Conservation (phyloP, 768 basidiomycete species). For the Lenzites betulinus region DNA sequence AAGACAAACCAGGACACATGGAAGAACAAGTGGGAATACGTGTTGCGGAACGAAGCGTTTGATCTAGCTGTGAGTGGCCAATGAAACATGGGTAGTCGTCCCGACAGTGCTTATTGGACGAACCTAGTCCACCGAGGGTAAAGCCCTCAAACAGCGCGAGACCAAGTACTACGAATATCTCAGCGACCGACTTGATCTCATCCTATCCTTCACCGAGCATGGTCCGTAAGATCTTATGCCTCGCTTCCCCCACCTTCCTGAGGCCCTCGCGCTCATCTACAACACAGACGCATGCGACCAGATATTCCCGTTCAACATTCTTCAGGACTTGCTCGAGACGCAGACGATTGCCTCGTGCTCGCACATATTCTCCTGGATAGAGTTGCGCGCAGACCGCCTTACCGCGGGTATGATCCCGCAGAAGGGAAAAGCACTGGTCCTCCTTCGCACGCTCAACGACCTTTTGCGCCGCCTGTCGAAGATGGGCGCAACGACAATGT, state of each 20-base stretch:
- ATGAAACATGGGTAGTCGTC: background rate
- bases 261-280: background rate
- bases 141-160: slow-evolving; percentile 53
- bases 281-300: slow-evolving; percentile 73
- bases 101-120: background rate
- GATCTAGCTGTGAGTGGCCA: slow-evolving; percentile 61
- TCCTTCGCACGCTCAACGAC: slow-evolving; percentile 86
- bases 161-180: slow-evolving; percentile 63
- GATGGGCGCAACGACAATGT: slow-evolving; percentile 79
- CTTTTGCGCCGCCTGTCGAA: slow-evolving; percentile 85
- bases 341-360: slow-evolving; percentile 87
- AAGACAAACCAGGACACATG: slow-evolving; percentile 55
- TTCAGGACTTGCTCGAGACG: slow-evolving; percentile 82
- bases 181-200: slow-evolving; percentile 66
- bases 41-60: slow-evolving; percentile 72
- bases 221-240: slow-evolving; percentile 45
- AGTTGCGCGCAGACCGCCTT: slow-evolving; percentile 65
- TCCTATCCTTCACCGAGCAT: slow-evolving; percentile 75
- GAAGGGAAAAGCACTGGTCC: slow-evolving; percentile 84
- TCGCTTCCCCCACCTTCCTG: background rate
- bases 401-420: slow-evolving; percentile 81
- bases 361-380: slow-evolving; percentile 88
- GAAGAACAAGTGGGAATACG: slow-evolving; percentile 75
- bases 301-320: slow-evolving; percentile 68
- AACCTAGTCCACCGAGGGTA: slow-evolving; percentile 65